Conservation (phyloP, 768 basidiomycete genomes). For the Solioccasus polychromus region DNA sequence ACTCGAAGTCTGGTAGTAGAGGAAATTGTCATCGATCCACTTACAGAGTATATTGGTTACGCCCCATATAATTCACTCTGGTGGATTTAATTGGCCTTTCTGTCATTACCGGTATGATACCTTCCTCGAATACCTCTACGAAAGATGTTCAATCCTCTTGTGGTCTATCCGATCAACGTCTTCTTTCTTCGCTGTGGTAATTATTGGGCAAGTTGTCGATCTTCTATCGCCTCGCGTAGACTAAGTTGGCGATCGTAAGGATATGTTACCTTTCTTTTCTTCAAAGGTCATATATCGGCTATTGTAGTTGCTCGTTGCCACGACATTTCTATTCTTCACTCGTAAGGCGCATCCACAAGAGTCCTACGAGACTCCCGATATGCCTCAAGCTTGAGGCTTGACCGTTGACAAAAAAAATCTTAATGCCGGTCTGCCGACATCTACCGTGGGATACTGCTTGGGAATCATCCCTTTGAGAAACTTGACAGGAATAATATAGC, state of each 20-base stretch:
- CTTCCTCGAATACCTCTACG: conserved; percentile 6
- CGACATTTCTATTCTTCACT: not conserved
- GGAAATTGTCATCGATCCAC: conserved; percentile 8
- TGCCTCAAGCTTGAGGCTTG: not conserved
- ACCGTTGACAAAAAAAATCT: not conserved
- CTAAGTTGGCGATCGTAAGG: not conserved
- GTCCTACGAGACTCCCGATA: not conserved
- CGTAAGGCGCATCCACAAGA: not conserved
- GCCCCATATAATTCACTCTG: conserved; percentile 4
- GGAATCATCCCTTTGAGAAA: not conserved
- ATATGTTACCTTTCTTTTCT: not conserved
- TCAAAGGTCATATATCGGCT: not conserved
- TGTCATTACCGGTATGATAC: conserved; percentile 17
- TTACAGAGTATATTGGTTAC: conserved; percentile 4
- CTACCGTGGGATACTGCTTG: not conserved
- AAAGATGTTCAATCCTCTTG: not conserved
- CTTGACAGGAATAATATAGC: conserved; percentile 2
- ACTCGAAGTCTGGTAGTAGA: conserved; percentile 5
- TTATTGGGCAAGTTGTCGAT: conserved; percentile 4
- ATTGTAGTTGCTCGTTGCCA: not conserved
- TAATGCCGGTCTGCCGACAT: too few relatives aligned
- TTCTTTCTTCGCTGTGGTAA: not conserved
- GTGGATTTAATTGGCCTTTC: conserved; percentile 1
- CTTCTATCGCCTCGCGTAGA: conserved; percentile 3
- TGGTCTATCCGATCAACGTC: conserved; percentile 3